Evolutionary conservation across 1,139 yeast genomes (phyloP).

Genomic region (Hansenula lynferdii): DNA sequence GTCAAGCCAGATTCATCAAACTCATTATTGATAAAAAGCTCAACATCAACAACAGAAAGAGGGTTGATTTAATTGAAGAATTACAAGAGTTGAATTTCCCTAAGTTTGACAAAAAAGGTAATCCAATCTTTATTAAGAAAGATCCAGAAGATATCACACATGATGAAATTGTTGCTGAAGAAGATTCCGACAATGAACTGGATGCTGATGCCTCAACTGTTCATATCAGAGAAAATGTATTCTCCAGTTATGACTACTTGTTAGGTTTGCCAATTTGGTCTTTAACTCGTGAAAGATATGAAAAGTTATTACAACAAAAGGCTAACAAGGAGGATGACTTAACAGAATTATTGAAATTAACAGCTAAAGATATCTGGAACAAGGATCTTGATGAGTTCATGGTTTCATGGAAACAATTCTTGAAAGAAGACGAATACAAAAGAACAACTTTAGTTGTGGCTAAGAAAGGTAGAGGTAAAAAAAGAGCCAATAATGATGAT

Average conservation of each 20-base stretch:
- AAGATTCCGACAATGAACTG: conserved; percentile 30
- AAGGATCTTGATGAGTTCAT: conserved; percentile 74
- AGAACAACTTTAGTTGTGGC: conserved; percentile 28
- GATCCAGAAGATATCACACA: conserved; percentile 30
- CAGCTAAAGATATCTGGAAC: conserved; percentile 89
- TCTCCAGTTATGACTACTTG: conserved; percentile 66
- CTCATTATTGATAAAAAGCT: conserved; percentile 77
- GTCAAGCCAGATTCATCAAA: conserved; percentile 90
- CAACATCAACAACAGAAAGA: conserved; percentile 68
- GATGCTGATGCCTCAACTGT: conserved; percentile 24
- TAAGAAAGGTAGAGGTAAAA: conserved; percentile 25
- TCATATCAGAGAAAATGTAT: conserved; percentile 32
- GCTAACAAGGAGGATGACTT: conserved; percentile 72
- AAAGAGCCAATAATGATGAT: conserved; percentile 24
- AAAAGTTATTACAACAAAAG: conserved; percentile 66
- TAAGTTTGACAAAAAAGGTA: conserved; percentile 66
- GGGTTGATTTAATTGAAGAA: conserved; percentile 57
- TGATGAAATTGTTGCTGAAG: conserved; percentile 29
- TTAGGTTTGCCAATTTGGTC: conserved; percentile 94
- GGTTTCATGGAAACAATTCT: conserved; percentile 60
- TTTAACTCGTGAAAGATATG: conserved; percentile 84
- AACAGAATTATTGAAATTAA: conserved; percentile 54
- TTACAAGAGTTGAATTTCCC: conserved; percentile 66
- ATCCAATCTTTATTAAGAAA: conserved; percentile 40
- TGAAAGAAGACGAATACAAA: conserved; percentile 41